Evolutionary conservation across 768 basidiomycete species (phyloP).

Genomic region (Rhizopogon vinicolor): DNA sequence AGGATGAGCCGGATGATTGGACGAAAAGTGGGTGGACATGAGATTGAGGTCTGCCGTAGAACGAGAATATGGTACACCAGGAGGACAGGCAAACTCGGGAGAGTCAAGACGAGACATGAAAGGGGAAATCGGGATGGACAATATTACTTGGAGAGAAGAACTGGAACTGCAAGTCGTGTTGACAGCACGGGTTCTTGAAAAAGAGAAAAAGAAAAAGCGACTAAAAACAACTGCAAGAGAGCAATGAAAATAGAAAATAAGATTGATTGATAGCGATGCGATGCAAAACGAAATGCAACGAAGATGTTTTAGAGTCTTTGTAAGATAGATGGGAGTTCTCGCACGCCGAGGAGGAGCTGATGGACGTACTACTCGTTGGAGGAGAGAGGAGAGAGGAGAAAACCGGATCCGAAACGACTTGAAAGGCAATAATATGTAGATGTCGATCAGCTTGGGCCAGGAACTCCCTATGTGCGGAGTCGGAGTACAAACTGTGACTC

Average conservation of each 20-base stretch:
- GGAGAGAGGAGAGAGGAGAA: slow-evolving; percentile 7
- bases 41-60: slow-evolving; percentile 28
- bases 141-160: not conserved
- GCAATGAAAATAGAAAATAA: slow-evolving; percentile 19
- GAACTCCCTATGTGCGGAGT: not conserved
- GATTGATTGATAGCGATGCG: slow-evolving; percentile 28
- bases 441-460: slow-evolving; percentile 22
- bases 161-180: not conserved
- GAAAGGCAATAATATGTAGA: slow-evolving; percentile 18
- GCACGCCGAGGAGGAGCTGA: slow-evolving; percentile 3
- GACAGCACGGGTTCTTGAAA: slow-evolving; percentile 3
- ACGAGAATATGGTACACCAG: slow-evolving; percentile 25
- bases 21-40: slow-evolving; percentile 10
- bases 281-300: slow-evolving; percentile 23
- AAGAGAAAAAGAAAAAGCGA: slow-evolving; percentile 22
- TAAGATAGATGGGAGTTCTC: slow-evolving; percentile 19
- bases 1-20: slow-evolving; percentile 9
- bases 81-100: slow-evolving; percentile 34
- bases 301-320: slow-evolving; percentile 24
- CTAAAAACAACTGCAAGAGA: slow-evolving; percentile 22
- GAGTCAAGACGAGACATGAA: slow-evolving; percentile 41
- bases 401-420: slow-evolving; percentile 22
- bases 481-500: not conserved
- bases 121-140: not conserved
- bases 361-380: slow-evolving; percentile 4